Conservation (phyloP, 2,329 filamentous ascomycete genomes). For the Diaporthe batatas region DNA sequence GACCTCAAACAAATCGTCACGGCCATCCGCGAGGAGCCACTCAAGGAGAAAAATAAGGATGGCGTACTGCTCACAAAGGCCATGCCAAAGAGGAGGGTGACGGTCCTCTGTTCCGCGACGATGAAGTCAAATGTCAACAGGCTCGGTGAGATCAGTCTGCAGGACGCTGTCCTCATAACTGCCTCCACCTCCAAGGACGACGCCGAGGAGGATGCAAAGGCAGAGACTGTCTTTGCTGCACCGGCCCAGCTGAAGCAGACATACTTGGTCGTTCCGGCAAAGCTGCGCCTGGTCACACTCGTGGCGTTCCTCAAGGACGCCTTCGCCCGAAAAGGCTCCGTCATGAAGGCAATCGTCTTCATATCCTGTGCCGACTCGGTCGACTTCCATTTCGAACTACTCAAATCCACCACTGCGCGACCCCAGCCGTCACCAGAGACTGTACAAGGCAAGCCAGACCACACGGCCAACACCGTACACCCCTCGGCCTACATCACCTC, state of each 20-base stretch:
- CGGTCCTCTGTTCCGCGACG: slow-evolving; percentile 94
- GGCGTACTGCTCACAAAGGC: slow-evolving; percentile 70
- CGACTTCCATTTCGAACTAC: slow-evolving; percentile 93
- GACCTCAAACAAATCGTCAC: slow-evolving; percentile 90
- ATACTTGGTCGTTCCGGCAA: slow-evolving; percentile 88
- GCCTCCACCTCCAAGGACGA: slow-evolving; percentile 70
- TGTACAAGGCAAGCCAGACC: slow-evolving; percentile 48
- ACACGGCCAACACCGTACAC: slow-evolving; percentile 63
- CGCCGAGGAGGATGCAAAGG: slow-evolving; percentile 58
- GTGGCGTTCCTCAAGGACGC: slow-evolving; percentile 86
- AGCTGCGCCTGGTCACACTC: slow-evolving; percentile 89
- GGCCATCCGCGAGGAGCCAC: slow-evolving; percentile 76
- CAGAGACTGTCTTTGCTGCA: slow-evolving; percentile 77
- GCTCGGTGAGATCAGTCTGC: slow-evolving; percentile 93
- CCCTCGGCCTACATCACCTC: slow-evolving; percentile 80
- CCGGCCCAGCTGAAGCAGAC: slow-evolving; percentile 95
- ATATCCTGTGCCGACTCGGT: slow-evolving; percentile 97
- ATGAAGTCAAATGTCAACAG: slow-evolving; percentile 98
- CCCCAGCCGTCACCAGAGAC: slow-evolving; percentile 51
- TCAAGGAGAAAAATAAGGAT: slow-evolving; percentile 71
- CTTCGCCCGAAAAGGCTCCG: slow-evolving; percentile 88
- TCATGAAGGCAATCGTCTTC: slow-evolving; percentile 98
- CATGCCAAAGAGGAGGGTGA: slow-evolving; percentile 82
- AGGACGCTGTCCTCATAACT: slow-evolving; percentile 90
- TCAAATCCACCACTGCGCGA: slow-evolving; percentile 61